phyloP scores from a whole-genome alignment of 2,329 filamentous ascomycete species.

The Nakataea oryzae region DNA sequence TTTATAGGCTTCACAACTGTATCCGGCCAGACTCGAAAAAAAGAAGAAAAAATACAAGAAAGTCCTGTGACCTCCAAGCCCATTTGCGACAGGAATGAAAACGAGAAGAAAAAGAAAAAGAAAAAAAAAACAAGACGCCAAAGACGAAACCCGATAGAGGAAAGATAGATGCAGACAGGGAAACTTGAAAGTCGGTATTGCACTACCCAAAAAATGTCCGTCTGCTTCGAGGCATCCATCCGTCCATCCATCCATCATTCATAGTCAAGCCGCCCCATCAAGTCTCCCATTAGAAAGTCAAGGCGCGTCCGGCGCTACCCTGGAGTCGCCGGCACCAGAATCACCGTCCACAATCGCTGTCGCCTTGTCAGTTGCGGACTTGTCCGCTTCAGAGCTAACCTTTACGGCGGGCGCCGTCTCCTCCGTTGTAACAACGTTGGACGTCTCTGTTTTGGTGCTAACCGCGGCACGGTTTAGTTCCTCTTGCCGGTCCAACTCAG shows the following conservation, averaged over 20 bases:
- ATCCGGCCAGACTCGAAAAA: too few relatives aligned
- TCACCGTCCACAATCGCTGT: neutral
- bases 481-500: conserved; percentile 1
- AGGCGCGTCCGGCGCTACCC: neutral
- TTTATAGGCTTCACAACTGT: too few relatives aligned
- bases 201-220: neutral
- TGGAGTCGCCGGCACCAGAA: neutral
- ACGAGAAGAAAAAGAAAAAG: neutral
- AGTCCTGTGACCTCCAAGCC: neutral
- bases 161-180: too few relatives aligned
- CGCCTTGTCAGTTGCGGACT: neutral
- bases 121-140: neutral
- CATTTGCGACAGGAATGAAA: neutral
- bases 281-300: neutral
- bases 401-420: neutral
- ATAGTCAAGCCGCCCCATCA: neutral
- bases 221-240: neutral
- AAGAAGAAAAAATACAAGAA: neutral
- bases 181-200: too few relatives aligned
- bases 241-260: too few relatives aligned
- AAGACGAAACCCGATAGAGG: neutral
- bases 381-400: neutral
- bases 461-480: neutral
- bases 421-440: neutral
- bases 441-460: neutral